Evolutionary conservation across 108 stramenopile genomes (phyloP).

Genomic region (Conticribra guillardii): DNA sequence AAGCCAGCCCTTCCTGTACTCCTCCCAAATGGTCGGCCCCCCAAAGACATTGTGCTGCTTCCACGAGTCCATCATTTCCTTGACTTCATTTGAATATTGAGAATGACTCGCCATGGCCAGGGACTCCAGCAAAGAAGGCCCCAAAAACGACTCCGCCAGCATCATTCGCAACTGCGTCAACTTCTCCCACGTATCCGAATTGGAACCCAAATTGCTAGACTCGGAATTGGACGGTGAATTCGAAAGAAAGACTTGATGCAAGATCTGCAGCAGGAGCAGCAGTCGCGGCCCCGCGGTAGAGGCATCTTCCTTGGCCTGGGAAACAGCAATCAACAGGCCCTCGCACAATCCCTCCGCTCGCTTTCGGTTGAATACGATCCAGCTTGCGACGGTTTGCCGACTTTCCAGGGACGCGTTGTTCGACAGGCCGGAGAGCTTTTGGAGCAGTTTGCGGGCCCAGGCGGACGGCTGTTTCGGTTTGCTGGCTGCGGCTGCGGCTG

Average conservation of each 20-base stretch:
- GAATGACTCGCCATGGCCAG: constrained; percentile 12
- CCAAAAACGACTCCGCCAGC: constrained; percentile 59
- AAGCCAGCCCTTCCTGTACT: constrained; percentile 30
- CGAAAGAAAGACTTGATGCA: constrained; percentile 20
- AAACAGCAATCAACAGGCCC: constrained; percentile 15
- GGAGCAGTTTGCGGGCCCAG: constrained; percentile 37
- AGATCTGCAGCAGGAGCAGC: constrained; percentile 31
- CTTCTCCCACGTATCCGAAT: constrained; percentile 50
- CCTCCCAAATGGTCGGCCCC: constrained; percentile 60
- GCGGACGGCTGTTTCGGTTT: constrained; percentile 3
- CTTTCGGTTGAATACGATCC: constrained; percentile 40
- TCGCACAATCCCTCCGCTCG: constrained; percentile 24
- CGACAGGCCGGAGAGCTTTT: constrained; percentile 22
- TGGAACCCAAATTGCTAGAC: constrained; percentile 4
- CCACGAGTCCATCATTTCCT: constrained; percentile 52
- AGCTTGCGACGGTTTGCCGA: constrained; percentile 26
- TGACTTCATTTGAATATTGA: constrained; percentile 7
- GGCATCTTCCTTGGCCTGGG: constrained; percentile 43
- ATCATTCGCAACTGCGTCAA: constrained; percentile 48
- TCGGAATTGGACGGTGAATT: constrained; percentile 50
- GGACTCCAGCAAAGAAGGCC: constrained; percentile 33
- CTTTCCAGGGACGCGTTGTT: constrained; percentile 31
- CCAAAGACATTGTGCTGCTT: constrained; percentile 69
- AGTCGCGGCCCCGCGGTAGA: constrained; percentile 24
- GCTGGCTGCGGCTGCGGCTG: background rate